Base-by-base conservation (phyloP, 2,329 filamentous ascomycete genomes). In the Trichoderma breve region DNA sequence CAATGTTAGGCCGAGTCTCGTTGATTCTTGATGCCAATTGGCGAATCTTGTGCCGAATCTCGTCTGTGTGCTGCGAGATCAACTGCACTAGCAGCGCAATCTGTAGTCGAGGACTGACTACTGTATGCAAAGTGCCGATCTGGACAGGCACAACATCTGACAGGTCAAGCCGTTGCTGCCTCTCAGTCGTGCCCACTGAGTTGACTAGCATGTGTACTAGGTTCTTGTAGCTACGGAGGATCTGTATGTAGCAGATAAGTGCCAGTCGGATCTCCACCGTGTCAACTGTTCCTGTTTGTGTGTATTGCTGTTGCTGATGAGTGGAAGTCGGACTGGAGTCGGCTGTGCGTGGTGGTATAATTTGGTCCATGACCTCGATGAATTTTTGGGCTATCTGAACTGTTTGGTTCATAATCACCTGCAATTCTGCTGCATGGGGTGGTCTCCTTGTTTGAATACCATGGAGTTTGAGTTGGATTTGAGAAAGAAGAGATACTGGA, bases 181-280 rank as follows among this genome's bases (percentile, higher is more conserved):
- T 26, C 8, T 64, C 62, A 12, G 26, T 30, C 12, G n/a, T 51
- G 9, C 26, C 26, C 18, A 64, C 30, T 2, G 15, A 34, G 26
- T 9, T 51, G 26, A 51, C 39, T 1, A 64, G n/a, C 62, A 64
- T 64, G 12, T 64, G 39, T 3, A 64, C 62, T 1, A 64, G 18
- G 18, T 51, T 64, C 4, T 64, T 64, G 18, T 64, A 64, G 26
- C 62, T 51, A 0, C 62, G 62, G 3, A 64, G 62, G 18, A 64
- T 64, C 4, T 64, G 62, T 32, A 64, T 64, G 26, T 64, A 64
- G 39, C 62, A 64, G 11, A 64, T 64, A 12, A 64, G 62, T 32
- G 62, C 62, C 6, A 64, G 2, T 6, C 62, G 39, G 26, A 64
- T 64, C 28, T 64, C 62, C 18, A 64, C 62, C 12, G 62, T 64